These are phyloP conservation scores for Solanum pinnatisectum DNA, from an alignment of 257 asterid species.

Conservation along the genomic window DNA sequence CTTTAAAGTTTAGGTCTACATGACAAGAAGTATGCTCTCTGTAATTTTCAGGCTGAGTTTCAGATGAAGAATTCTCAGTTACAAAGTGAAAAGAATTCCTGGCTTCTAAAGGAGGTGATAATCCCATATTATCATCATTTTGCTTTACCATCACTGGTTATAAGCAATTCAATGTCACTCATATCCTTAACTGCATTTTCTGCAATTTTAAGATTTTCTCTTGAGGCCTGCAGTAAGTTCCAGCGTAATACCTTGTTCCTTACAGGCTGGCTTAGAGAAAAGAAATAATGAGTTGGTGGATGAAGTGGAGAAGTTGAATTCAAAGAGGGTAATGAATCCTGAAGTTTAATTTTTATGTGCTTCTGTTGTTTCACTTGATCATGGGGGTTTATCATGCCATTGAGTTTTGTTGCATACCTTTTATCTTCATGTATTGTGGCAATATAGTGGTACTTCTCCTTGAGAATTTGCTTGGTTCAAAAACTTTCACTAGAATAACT, in stretches of 20 bases:
- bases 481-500: not conserved
- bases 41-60: conserved; percentile 27
- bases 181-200: not conserved
- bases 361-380: conserved; percentile 1
- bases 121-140: not conserved
- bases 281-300: conserved; percentile 34
- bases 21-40: not conserved
- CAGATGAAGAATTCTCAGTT: conserved; percentile 29
- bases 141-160: conserved; percentile 1
- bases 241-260: conserved; percentile 2
- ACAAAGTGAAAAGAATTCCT: conserved; percentile 38
- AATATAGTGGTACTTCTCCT: not conserved
- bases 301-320: conserved; percentile 33
- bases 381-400: not conserved
- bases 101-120: conserved; percentile 56
- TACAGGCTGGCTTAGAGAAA: conserved; percentile 40
- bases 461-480: not conserved
- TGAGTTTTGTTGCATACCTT: not conserved
- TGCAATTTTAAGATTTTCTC: not conserved
- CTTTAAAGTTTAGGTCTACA: conserved; percentile 1
- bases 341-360: not conserved
- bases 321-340: conserved; percentile 30
- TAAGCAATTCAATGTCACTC: not conserved
- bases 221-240: not conserved
- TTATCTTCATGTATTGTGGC: not conserved